Evolutionary conservation across 371 early-diverging fungal species (phyloP).

Genomic region (Mucor racemosus): DNA sequence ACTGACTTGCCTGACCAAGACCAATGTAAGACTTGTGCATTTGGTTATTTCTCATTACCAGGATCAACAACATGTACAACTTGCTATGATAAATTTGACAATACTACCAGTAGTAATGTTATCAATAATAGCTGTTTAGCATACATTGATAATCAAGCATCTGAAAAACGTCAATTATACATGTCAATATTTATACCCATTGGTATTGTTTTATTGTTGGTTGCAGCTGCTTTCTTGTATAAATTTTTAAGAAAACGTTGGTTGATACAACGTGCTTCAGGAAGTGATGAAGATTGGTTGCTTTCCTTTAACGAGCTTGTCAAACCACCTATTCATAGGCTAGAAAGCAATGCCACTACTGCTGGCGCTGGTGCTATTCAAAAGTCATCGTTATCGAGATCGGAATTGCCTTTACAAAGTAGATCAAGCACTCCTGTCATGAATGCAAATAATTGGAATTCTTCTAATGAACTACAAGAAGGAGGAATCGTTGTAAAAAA

Average conservation of each 20-base stretch:
- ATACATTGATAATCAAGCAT: conserved; percentile 13
- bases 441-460: neutral
- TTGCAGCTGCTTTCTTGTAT: neutral
- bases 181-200: conserved; percentile 42
- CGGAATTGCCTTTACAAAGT: neutral
- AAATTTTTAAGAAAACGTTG: conserved; percentile 30
- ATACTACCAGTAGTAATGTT: conserved; percentile 1
- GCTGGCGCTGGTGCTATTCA: neutral
- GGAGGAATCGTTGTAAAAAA: neutral
- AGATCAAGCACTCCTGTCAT: neutral
- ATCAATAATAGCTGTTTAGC: conserved; percentile 13
- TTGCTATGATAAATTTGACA: conserved; percentile 24
- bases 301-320: conserved; percentile 40
- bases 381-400: neutral
- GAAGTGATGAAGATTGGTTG: conserved; percentile 53
- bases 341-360: neutral
- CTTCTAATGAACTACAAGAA: neutral
- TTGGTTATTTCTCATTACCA: conserved; percentile 24
- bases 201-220: conserved; percentile 14
- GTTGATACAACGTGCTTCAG: conserved; percentile 17
- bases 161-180: conserved; percentile 17
- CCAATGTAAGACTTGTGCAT: conserved; percentile 35
- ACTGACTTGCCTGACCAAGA: conserved; percentile 34
- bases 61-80: conserved; percentile 29
- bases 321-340: conserved; percentile 17